phyloP scores from a whole-genome alignment of 768 basidiomycete genomes.

The Hericium alpestre region DNA sequence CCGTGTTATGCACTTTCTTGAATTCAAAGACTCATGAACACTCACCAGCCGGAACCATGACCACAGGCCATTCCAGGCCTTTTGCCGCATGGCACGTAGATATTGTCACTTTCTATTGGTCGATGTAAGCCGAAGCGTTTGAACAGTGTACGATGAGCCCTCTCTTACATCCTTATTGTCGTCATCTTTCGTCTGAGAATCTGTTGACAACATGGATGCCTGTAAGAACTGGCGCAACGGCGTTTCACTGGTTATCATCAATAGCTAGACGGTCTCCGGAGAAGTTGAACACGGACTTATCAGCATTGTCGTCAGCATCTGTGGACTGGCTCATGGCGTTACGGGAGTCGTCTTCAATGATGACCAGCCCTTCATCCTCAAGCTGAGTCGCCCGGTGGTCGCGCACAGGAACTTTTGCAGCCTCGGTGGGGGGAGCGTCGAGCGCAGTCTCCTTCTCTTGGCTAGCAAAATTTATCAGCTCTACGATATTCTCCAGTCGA shows the following conservation, averaged over 20 bases:
- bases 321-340: too few species aligned
- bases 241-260: slow-evolving; percentile 28
- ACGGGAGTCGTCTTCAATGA: neutral
- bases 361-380: neutral
- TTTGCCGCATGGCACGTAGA: slow-evolving; percentile 86
- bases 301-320: too few species aligned
- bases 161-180: slow-evolving; percentile 33
- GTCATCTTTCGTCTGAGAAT: slow-evolving; percentile 53
- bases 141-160: neutral
- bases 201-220: slow-evolving; percentile 74
- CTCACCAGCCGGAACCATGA: slow-evolving; percentile 64
- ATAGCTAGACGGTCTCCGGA: too few species aligned
- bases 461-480: slow-evolving; percentile 69
- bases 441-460: slow-evolving; percentile 23
- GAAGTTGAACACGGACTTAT: too few species aligned
- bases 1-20: neutral
- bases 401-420: neutral
- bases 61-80: slow-evolving; percentile 87
- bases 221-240: slow-evolving; percentile 66
- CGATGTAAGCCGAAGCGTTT: neutral
- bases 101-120: slow-evolving; percentile 63
- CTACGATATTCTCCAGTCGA: slow-evolving; percentile 80
- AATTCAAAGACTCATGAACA: neutral
- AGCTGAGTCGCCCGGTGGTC: neutral
- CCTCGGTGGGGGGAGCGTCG: neutral